Conservation (phyloP, 2,329 filamentous ascomycete genomes). For the Aspergillus amoenus region DNA sequence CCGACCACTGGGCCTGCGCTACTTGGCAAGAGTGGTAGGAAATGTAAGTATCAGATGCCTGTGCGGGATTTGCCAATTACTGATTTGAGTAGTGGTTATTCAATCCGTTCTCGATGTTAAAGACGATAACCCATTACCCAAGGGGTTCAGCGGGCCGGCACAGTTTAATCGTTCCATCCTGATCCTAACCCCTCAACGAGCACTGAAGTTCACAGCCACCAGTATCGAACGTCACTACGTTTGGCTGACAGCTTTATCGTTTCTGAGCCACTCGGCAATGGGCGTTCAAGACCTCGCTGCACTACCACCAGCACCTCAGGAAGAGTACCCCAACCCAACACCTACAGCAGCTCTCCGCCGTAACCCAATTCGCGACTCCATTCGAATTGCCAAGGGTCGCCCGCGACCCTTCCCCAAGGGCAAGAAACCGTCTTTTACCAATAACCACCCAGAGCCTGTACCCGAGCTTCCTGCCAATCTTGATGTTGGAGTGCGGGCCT, state of each 20-base stretch:
- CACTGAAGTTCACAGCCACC: constrained; percentile 88
- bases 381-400: constrained; percentile 79
- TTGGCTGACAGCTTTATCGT: constrained; percentile 92
- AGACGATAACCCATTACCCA: constrained; percentile 84
- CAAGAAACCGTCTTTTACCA: constrained; percentile 40
- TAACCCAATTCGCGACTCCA: constrained; percentile 77
- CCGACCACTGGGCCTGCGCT: constrained; percentile 82
- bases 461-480: constrained; percentile 34
- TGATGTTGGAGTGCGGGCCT: constrained; percentile 31
- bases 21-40: constrained; percentile 91
- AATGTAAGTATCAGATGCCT: constrained; percentile 65
- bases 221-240: constrained; percentile 85
- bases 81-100: constrained; percentile 67
- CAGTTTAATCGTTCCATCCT: constrained; percentile 92
- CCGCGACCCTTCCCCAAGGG: constrained; percentile 44
- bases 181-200: constrained; percentile 88
- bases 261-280: constrained; percentile 86
- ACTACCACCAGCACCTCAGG: constrained; percentile 53
- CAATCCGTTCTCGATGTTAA: constrained; percentile 97
- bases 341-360: constrained; percentile 52
- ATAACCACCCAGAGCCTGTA: constrained; percentile 27
- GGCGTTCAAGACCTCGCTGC: constrained; percentile 72
- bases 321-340: constrained; percentile 38
- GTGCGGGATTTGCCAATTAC: not conserved
- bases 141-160: constrained; percentile 54